Evolutionary conservation across 176 grass and related monocot species (phyloP), one percentile per base, ranked within the genome.

Genomic region (Aegilops bicornis): DNA sequence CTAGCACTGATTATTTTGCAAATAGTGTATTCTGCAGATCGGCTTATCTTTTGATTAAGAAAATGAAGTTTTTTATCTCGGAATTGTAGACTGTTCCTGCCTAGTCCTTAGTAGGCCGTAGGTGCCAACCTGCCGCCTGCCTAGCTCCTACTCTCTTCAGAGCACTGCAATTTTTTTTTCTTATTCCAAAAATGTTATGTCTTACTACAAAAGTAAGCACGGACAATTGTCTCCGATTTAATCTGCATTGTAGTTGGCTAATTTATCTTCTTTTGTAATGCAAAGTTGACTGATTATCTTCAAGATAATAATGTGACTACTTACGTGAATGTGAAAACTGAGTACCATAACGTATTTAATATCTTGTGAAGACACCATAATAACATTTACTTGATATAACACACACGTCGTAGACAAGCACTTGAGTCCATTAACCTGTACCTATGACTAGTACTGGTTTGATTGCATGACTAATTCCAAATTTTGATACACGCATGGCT

Each of bases 341-440:
- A 56, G 48, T 72, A 83, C 70, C n/a, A 59, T 17, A 40, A 39
- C 6, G 11, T n/a, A 39, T 45, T 73, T 60, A 40, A 60, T 27
- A 71, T 83, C 74, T 73, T 73, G 52, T 12, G n/a, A 45, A 74
- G 36, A 20, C 35, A 61, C 17, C 35, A 7, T 17, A 61, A 74
- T 63, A 74, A 63, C 10, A 74, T 74, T 74, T 75, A 59, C 54
- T 63, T 20, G 25, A 32, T 75, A 64, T 45, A 63, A 45, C 15
- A 73, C 29, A 16, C 25, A 11, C 8, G 32, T 63, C 40, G n/a
- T 24, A 73, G 68, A 73, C 33, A 73, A 83, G 37, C 35, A 73
- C 54, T 73, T 63, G 54, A 63, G 82, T 62, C 8, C 69, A 63
- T 63, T 74, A 83, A 73, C 23, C 24, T 73, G 31, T 59, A 72